phyloP scores from a whole-genome alignment of 225 moss, liverwort and hornwort species.

The Pseudoscleropodium purum region DNA sequence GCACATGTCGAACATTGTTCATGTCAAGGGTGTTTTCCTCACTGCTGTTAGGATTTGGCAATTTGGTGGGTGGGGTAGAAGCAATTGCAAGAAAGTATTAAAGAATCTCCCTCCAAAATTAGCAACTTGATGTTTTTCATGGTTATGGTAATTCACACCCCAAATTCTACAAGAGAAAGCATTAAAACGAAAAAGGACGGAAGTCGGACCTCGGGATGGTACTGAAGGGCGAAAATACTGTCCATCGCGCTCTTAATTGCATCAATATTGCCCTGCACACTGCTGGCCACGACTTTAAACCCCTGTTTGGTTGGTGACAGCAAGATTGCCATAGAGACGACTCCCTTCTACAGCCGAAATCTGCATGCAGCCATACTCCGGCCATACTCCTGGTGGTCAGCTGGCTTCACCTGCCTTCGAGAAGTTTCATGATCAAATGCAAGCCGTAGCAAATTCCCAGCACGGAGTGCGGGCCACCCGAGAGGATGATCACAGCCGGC shows the following conservation, averaged over 20 bases:
- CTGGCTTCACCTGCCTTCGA: slow-evolving; percentile 79
- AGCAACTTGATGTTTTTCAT: no score
- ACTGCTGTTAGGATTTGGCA: not conserved
- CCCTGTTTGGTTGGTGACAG: slow-evolving; percentile 42
- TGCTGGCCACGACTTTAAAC: slow-evolving; percentile 63
- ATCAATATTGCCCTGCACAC: slow-evolving; percentile 61
- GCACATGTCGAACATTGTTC: not conserved
- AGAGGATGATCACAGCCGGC: slow-evolving; percentile 58
- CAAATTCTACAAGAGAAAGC: not conserved
- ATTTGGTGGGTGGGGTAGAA: not conserved
- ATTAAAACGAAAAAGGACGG: not conserved
- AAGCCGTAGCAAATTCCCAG: slow-evolving; percentile 82
- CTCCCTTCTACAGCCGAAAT: slow-evolving; percentile 39
- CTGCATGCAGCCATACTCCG: slow-evolving; percentile 91
- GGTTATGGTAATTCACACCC: not conserved
- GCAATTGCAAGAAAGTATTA: not conserved
- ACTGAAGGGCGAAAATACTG: slow-evolving; percentile 70
- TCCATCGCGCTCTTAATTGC: slow-evolving; percentile 67
- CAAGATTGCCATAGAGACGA: slow-evolving; percentile 35
- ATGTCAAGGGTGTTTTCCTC: not conserved
- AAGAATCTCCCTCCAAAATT: no score
- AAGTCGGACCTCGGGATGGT: slow-evolving; percentile 72
- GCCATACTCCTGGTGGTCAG: slow-evolving; percentile 82
- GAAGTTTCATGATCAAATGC: slow-evolving; percentile 70
- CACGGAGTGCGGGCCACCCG: slow-evolving; percentile 72